Conservation (phyloP, 78 protist genomes). For the Tieghemostelium lacteum region DNA sequence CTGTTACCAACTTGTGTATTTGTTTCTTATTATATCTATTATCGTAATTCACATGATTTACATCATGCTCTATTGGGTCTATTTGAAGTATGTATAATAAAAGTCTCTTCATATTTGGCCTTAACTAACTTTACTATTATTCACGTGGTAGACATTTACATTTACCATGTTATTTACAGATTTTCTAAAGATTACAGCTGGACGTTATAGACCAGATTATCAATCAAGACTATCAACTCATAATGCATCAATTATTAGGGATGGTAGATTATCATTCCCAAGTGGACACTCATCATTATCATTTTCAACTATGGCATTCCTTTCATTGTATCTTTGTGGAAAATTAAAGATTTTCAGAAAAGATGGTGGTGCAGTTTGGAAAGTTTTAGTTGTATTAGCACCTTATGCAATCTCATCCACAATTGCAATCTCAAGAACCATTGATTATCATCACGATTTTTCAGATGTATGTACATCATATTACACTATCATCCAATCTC, state of each 20-base stretch:
- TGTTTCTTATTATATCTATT: neutral
- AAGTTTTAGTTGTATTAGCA: slow-evolving; percentile 3
- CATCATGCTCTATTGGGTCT: slow-evolving; percentile 70
- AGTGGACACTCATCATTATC: slow-evolving; percentile 57
- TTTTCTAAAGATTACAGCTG: slow-evolving; percentile 36
- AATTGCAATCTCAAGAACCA: slow-evolving; percentile 64
- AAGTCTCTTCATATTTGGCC: neutral
- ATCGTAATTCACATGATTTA: slow-evolving; percentile 34
- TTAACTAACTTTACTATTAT: neutral
- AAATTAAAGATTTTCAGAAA: slow-evolving; percentile 23
- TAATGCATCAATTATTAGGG: neutral
- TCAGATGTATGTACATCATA: slow-evolving; percentile 35
- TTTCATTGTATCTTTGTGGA: slow-evolving; percentile 52
- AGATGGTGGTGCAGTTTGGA: slow-evolving; percentile 41
- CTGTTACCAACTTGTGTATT: slow-evolving; percentile 27
- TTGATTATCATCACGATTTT: slow-evolving; percentile 72
- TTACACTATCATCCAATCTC: neutral
- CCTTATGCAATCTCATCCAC: slow-evolving; percentile 33
- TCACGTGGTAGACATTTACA: slow-evolving; percentile 23
- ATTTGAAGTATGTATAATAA: slow-evolving; percentile 9
- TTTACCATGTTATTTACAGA: slow-evolving; percentile 68
- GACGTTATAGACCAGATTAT: slow-evolving; percentile 70
- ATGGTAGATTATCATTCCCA: slow-evolving; percentile 61
- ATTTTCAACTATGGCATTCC: slow-evolving; percentile 56
- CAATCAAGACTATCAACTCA: slow-evolving; percentile 1